Percentiles rank a stretch among this genome's conserved stretches.
Evolutionary conservation across 2,329 filamentous ascomycete species (phyloP).

Genomic region (Sporothrix humicola): DNA sequence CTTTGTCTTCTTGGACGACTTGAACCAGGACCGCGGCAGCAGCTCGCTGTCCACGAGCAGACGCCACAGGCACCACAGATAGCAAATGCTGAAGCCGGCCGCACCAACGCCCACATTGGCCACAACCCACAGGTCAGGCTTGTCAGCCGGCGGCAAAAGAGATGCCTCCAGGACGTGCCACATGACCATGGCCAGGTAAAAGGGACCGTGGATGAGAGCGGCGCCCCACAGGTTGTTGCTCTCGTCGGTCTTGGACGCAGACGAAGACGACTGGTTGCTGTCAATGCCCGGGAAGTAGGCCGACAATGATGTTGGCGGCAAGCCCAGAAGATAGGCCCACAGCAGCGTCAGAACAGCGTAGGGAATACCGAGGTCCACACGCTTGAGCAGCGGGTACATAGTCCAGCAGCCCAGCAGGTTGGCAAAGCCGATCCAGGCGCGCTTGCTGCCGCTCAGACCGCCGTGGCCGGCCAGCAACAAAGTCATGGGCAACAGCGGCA

Average conservation of each 20-base stretch:
- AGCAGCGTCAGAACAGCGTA: slow-evolving; percentile 84
- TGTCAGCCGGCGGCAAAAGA: slow-evolving; percentile 69
- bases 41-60: slow-evolving; percentile 65
- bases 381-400: slow-evolving; percentile 85
- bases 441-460: slow-evolving; percentile 74
- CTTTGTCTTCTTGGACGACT: slow-evolving; percentile 45
- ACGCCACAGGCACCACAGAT: slow-evolving; percentile 86
- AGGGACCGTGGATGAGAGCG: slow-evolving; percentile 70
- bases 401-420: slow-evolving; percentile 92
- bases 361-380: slow-evolving; percentile 82
- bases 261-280: not conserved
- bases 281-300: slow-evolving; percentile 63
- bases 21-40: slow-evolving; percentile 44
- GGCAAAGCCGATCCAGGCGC: slow-evolving; percentile 95
- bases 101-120: slow-evolving; percentile 86
- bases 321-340: slow-evolving; percentile 88
- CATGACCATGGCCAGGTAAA: slow-evolving; percentile 76
- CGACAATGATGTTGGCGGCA: slow-evolving; percentile 76
- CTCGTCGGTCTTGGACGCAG: slow-evolving; percentile 46
- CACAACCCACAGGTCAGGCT: slow-evolving; percentile 95
- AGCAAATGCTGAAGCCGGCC: slow-evolving; percentile 83
- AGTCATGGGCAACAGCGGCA: slow-evolving; percentile 93
- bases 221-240: slow-evolving; percentile 60
- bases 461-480: slow-evolving; percentile 78
- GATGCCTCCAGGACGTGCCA: slow-evolving; percentile 83